Base-by-base conservation (phyloP, 306 rosid species). In the Pyrus communis region DNA sequence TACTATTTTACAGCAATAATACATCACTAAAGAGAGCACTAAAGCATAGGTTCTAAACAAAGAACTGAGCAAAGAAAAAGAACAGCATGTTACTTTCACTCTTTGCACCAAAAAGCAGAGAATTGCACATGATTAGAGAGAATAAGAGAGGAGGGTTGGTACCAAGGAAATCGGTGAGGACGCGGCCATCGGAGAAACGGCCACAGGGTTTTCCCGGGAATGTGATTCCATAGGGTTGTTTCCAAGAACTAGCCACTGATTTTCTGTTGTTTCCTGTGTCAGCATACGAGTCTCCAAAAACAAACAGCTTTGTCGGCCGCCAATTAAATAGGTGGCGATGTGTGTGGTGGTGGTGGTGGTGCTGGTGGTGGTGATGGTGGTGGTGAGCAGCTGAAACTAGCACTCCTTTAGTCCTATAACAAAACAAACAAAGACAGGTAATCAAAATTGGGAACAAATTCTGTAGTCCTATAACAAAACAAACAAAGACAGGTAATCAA, bases 151-250 rank as follows among this genome's bases (percentile, higher is more conserved):
- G 15, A 52, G 82, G 59, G 38, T 22, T 33, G 46, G 69, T 80
- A 86, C 89, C 89, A 25, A 86, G 75, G 78, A 67, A 86, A 22
- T 86, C 89, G 43, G 89, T 83, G 49, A 86, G 70, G 81, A 86
- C 89, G 17, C 89, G 89, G 67, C 89, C 89, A 5, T 86, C 85
- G 74, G 89, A 86, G 70, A 78, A 86, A 11, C 89, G 89, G 54
- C 89, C 89, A 71, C 85, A 22, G 82, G 89, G 89, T 84, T 79
- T 86, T 10, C 89, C 89, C 46, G 89, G 89, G 69, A 86, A 86
- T 55, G 85, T 86, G 27, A 86, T 76, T n/a, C 89, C 89, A 14
- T 86, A 86, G 3, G 89, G 89, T 9, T 62, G 77, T 80, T 86
- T 77, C 89, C 89, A 86, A 58, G 87, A 83, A 18, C 25, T 81